Conservation (phyloP, 441 rosid species). For the Eutrema salsugineum region DNA sequence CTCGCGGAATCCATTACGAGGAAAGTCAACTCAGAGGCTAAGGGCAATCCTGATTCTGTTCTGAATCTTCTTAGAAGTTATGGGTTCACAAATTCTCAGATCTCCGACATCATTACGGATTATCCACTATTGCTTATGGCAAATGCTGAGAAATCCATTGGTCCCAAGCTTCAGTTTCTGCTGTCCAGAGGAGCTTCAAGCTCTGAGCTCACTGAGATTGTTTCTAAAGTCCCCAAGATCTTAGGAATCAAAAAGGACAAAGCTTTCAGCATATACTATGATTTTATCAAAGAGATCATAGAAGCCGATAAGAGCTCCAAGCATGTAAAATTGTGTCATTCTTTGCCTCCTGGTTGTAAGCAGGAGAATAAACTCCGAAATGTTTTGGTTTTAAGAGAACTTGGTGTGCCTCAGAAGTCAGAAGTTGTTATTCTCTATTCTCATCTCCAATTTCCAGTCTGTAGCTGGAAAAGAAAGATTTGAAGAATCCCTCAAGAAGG, state of each 20-base stretch:
- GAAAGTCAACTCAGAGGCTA: slow-evolving; percentile 8
- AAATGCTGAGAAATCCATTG: not conserved
- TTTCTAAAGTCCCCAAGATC: not conserved
- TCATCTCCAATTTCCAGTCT: not conserved
- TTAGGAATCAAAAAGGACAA: not conserved
- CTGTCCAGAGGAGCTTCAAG: slow-evolving; percentile 29
- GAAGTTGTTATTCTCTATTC: not conserved
- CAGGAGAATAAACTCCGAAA: not conserved
- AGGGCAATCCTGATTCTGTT: not conserved
- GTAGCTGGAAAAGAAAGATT: not conserved
- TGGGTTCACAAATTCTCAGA: not conserved
- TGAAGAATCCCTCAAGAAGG: not conserved
- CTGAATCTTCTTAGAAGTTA: not conserved
- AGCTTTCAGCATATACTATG: not conserved
- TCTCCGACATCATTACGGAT: slow-evolving; percentile 16
- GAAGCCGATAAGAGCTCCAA: not conserved
- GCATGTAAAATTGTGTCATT: not conserved
- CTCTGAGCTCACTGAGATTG: not conserved
- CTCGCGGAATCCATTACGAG: not conserved
- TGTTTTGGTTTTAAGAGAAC: not conserved
- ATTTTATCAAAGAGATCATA: not conserved
- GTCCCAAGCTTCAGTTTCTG: slow-evolving; percentile 32
- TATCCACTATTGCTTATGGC: slow-evolving; percentile 20
- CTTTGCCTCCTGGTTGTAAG: not conserved
- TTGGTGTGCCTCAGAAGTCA: not conserved